Base-by-base conservation (phyloP, 805 yeast species). In the Kluyveromyces wickerhamii region DNA sequence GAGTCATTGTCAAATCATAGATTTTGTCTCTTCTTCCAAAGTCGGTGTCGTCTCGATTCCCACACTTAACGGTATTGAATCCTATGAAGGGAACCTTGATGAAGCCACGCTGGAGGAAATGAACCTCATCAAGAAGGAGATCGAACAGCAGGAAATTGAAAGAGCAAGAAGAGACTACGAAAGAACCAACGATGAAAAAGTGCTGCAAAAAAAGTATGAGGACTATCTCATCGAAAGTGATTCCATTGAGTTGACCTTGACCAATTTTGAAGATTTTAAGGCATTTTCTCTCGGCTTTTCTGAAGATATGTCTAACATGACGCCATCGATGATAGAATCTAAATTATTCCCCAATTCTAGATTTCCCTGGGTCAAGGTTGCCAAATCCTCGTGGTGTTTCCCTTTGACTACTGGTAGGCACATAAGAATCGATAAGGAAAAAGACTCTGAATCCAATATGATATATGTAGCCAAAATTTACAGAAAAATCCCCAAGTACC, bases 1-100 rank as follows among this genome's bases (percentile, higher is more conserved):
- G 49, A 55, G 65, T 2, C 62, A 65, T 39, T 86, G 96, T 48
- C 80, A 79, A 47, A 67, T 88, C 5, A 67, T 85, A 1, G 95
- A 87, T 52, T 74, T 86, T 56, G 83, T 77, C n/a, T 82, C 77
- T 8, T 67, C 78, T 1, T 63, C 63, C 10, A 63, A 61, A n/a
- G 61, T 64, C 0, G 80, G 80, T 3, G 62, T 79, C 3, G 66
- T 66, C 10, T 67, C 79, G 1, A 65, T 69, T 1, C 83, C 86
- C 0, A 66, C 72, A 0, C 55, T 80, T 10, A 61, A 66, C 23
- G 68, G 66, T 7, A 45, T 57, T 14, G 43, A 45, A 10, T 32
- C 32, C 17, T 42, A 36, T 23, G 44, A 39, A 7, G 48, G 34
- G 6, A 34, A 36, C 15, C 41, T 60, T 7, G 51, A 63, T 15